Conservation (phyloP, 2,329 filamentous ascomycete genomes). For the Tothia fuscella region DNA sequence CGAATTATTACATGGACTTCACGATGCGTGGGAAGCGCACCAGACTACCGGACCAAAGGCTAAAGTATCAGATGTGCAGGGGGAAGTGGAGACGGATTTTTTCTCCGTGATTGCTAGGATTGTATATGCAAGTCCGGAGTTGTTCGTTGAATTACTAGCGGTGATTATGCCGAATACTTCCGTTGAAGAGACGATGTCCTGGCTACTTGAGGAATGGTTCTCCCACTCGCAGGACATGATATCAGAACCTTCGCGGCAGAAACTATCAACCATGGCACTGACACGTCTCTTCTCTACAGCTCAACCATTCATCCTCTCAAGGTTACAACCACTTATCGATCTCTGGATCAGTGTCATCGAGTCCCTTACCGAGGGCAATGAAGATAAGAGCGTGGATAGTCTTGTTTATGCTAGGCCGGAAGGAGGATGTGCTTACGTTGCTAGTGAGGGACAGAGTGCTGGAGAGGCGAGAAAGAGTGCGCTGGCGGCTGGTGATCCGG, state of each 20-base stretch:
- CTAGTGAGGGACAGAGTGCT: background rate
- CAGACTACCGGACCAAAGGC: constrained; percentile 73
- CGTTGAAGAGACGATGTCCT: constrained; percentile 29
- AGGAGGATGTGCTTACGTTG: background rate
- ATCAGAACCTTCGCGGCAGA: constrained; percentile 52
- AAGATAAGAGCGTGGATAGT: constrained; percentile 30
- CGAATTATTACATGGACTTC: constrained; percentile 35
- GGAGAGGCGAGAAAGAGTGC: constrained; percentile 17
- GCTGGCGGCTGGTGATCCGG: constrained; percentile 44
- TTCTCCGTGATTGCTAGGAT: constrained; percentile 73
- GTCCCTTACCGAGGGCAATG: constrained; percentile 51
- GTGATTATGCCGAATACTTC: constrained; percentile 15
- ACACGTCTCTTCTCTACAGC: constrained; percentile 58
- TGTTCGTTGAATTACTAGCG: constrained; percentile 43
- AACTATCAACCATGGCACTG: constrained; percentile 60
- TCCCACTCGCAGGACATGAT: constrained; percentile 46
- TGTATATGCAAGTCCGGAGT: constrained; percentile 57
- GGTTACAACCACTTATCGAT: constrained; percentile 60
- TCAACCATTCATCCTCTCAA: constrained; percentile 43
- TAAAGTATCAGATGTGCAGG: constrained; percentile 56
- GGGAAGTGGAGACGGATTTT: constrained; percentile 72
- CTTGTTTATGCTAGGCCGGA: constrained; percentile 26
- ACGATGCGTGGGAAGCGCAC: constrained; percentile 49
- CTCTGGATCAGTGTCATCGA: constrained; percentile 62
- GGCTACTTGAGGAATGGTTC: constrained; percentile 52